These are phyloP conservation scores for Prinsepia uniflora DNA, from an alignment of 306 rosid genomes.

Conservation along the genomic window DNA sequence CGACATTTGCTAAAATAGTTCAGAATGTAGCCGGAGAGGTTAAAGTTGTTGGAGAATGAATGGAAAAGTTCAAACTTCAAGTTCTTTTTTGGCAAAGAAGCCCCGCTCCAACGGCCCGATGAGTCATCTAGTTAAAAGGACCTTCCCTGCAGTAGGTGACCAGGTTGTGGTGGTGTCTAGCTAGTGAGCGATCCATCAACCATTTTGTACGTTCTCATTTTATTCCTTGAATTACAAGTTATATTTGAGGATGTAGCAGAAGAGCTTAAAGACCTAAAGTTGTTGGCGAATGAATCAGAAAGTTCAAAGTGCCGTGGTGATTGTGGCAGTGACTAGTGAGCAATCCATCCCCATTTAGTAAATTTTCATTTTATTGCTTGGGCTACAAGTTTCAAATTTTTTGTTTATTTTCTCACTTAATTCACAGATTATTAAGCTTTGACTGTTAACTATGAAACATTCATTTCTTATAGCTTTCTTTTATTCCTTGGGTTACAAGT, in stretches of 20 bases:
- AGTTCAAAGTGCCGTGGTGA: conserved; percentile 44
- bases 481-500: too few species aligned
- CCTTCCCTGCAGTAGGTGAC: conserved; percentile 37
- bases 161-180: conserved; percentile 42
- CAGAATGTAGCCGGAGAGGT: conserved; percentile 62
- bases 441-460: too few species aligned
- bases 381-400: neutral
- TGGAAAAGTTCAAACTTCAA: conserved; percentile 32
- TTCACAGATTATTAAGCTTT: too few species aligned
- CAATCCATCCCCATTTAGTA: conserved; percentile 26
- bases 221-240: conserved; percentile 2
- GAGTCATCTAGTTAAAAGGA: too few species aligned
- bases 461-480: too few species aligned
- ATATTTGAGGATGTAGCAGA: conserved; percentile 52
- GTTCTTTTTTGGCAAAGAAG: too few species aligned
- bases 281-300: conserved; percentile 49
- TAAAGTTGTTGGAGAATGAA: conserved; percentile 47
- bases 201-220: conserved; percentile 28
- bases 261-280: conserved; percentile 31
- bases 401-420: too few species aligned
- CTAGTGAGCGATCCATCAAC: neutral
- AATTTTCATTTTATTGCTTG: conserved; percentile 7
- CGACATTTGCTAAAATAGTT: conserved; percentile 3
- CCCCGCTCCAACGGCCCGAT: too few species aligned
- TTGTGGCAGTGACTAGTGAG: conserved; percentile 26